Percentiles rank a stretch among this genome's conserved stretches.
Evolutionary conservation across 2,329 filamentous ascomycete species (phyloP).

Genomic region (Purpureocillium takamizusanense): DNA sequence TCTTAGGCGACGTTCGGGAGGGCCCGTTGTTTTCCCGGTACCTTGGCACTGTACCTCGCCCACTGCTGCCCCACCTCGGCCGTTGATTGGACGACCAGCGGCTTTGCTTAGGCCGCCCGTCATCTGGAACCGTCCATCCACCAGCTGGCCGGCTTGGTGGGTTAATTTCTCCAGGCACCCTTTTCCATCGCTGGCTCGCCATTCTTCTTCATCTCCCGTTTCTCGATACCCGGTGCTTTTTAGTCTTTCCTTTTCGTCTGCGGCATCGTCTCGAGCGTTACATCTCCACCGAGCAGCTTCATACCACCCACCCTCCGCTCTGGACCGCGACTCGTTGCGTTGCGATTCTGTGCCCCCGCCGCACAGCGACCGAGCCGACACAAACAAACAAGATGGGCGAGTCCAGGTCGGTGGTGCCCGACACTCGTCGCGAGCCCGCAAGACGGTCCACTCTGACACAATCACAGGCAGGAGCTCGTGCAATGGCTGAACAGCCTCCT

Average conservation of each 20-base stretch:
- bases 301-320: not conserved
- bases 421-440: not conserved
- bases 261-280: slow-evolving; percentile 4
- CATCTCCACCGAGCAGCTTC: not conserved
- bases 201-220: not conserved
- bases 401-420: slow-evolving; percentile 31
- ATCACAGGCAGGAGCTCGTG: slow-evolving; percentile 80
- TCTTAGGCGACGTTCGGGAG: not conserved
- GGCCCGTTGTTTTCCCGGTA: slow-evolving; percentile 12
- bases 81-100: slow-evolving; percentile 28
- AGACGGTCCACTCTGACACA: not conserved
- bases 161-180: slow-evolving; percentile 7
- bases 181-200: slow-evolving; percentile 7
- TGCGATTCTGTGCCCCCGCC: too few species aligned
- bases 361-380: too few species aligned
- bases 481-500: slow-evolving; percentile 96
- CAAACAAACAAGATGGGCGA: slow-evolving; percentile 33
- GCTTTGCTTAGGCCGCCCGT: not conserved
- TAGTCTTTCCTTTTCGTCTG: slow-evolving; percentile 2
- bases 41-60: slow-evolving; percentile 1
- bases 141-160: not conserved
- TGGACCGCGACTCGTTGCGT: too few species aligned
- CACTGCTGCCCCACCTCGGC: slow-evolving; percentile 16
- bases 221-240: slow-evolving; percentile 2
- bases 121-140: not conserved